Conservation (phyloP, 257 asterid genomes). For the Nicotiana tabacum region DNA sequence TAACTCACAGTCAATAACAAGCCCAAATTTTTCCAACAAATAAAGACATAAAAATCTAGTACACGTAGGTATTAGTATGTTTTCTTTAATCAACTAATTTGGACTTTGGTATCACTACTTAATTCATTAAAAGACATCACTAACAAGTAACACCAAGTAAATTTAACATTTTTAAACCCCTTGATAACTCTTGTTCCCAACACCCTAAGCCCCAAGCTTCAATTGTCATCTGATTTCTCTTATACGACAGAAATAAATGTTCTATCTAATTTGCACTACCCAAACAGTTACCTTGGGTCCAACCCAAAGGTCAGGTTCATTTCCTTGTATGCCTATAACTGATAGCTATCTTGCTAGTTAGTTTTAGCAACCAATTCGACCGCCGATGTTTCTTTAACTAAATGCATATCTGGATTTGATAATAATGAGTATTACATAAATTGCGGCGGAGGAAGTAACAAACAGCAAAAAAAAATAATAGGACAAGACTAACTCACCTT, state of each 20-base stretch:
- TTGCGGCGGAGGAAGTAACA: too few relatives aligned
- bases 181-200: neutral
- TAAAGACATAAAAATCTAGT: neutral
- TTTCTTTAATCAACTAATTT: too few relatives aligned
- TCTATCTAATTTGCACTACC: neutral
- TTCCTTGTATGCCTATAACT: neutral
- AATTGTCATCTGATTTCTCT: neutral
- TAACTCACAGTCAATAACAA: neutral
- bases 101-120: too few relatives aligned
- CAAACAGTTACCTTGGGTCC: neutral
- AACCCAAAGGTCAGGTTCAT: neutral
- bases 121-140: neutral
- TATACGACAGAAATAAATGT: neutral
- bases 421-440: too few relatives aligned
- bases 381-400: neutral
- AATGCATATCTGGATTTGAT: neutral
- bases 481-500: constrained; percentile 39
- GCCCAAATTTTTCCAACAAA: neutral
- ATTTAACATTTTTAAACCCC: neutral
- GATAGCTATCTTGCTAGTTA: neutral
- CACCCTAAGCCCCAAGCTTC: neutral
- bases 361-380: neutral
- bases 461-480: neutral
- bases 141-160: neutral
- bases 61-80: neutral